Percentiles rank a stretch among this genome's conserved stretches.
Evolutionary conservation across 2,329 filamentous ascomycete species (phyloP).

Genomic region (Fusarium guadeloupense): DNA sequence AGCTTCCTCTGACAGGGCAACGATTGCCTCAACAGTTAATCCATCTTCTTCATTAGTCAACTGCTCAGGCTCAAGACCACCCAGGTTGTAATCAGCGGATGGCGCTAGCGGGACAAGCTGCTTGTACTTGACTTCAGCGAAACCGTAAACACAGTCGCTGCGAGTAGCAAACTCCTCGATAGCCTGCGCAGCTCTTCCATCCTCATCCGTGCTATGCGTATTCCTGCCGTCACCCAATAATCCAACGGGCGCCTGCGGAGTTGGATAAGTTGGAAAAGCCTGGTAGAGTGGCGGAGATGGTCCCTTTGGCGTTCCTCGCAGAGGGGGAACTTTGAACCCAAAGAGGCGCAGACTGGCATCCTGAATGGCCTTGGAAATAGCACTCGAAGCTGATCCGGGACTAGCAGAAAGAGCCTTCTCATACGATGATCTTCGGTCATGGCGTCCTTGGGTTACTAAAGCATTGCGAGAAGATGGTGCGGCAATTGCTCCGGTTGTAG

Average conservation of each 20-base stretch:
- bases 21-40: constrained; percentile 84
- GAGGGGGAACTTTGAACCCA: constrained; percentile 74
- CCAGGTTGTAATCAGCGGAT: constrained; percentile 75
- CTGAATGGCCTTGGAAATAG: constrained; percentile 93
- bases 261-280: constrained; percentile 86
- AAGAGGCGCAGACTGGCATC: constrained; percentile 84
- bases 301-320: constrained; percentile 66
- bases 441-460: constrained; percentile 76
- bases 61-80: constrained; percentile 66
- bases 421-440: constrained; percentile 81
- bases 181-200: constrained; percentile 77
- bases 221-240: constrained; percentile 72
- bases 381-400: constrained; percentile 80
- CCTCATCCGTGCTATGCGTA: constrained; percentile 74
- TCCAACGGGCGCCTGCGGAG: constrained; percentile 67
- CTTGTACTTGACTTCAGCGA: constrained; percentile 98
- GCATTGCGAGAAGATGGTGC: constrained; percentile 75
- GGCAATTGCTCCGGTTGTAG: constrained; percentile 74
- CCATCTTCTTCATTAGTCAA: constrained; percentile 71
- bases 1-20: constrained; percentile 91
- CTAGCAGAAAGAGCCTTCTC: constrained; percentile 77
- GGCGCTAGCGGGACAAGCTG: constrained; percentile 92
- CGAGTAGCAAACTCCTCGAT: constrained; percentile 93
- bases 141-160: constrained; percentile 96
- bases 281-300: constrained; percentile 80